Conservation (phyloP, 805 yeast genomes). For the Isabelozyma pseudorhagii region DNA sequence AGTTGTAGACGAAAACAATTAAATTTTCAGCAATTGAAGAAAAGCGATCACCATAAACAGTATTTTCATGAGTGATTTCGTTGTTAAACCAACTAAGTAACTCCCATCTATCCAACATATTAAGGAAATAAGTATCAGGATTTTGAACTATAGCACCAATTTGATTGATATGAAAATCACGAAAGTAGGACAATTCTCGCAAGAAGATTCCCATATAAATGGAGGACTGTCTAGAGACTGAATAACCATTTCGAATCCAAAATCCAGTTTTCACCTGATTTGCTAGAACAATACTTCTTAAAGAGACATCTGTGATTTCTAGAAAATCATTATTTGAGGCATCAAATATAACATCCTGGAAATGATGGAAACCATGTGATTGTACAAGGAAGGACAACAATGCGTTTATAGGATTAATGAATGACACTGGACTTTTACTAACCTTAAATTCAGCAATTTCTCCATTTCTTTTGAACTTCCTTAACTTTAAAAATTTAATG, state of each 20-base stretch:
- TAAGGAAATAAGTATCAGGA: constrained; percentile 30
- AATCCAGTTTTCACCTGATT: constrained; percentile 61
- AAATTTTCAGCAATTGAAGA: constrained; percentile 42
- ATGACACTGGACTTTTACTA: constrained; percentile 50
- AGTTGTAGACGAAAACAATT: constrained; percentile 40
- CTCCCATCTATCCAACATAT: constrained; percentile 57
- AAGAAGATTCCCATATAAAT: constrained; percentile 43
- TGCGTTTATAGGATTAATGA: constrained; percentile 59
- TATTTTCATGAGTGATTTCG: constrained; percentile 24
- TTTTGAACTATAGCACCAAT: constrained; percentile 37
- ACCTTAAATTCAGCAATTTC: constrained; percentile 40
- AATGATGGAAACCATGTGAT: constrained; percentile 23
- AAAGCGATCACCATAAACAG: constrained; percentile 48
- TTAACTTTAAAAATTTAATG: constrained; percentile 24
- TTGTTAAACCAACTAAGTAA: constrained; percentile 47
- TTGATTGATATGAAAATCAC: constrained; percentile 48
- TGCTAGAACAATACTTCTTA: constrained; percentile 58
- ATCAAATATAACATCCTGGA: constrained; percentile 8
- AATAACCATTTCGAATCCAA: constrained; percentile 73
- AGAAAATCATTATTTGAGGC: constrained; percentile 32
- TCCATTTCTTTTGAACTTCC: constrained; percentile 18
- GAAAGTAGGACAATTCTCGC: constrained; percentile 37
- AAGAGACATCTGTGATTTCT: constrained; percentile 51
- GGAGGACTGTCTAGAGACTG: constrained; percentile 48
- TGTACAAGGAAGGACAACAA: constrained; percentile 47